A percentile compares a stretch with the other conserved stretches of the same genome.
phyloP scores from a whole-genome alignment of 2,329 filamentous ascomycete genomes.

The Ophiosphaerella korrae region DNA sequence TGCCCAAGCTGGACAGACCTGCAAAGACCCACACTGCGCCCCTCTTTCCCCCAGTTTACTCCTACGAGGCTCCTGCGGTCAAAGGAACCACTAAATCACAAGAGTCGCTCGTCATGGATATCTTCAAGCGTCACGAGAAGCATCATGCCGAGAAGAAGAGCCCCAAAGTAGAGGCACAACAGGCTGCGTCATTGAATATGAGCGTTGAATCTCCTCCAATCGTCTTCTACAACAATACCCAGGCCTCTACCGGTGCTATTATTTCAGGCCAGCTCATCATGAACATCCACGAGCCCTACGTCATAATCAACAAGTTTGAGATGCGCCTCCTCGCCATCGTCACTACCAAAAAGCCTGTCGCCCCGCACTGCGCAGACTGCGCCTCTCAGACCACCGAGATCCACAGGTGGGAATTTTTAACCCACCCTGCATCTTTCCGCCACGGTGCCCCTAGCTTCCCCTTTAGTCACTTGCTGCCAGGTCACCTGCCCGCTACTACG shows the following conservation, averaged over 20 bases:
- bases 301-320: slow-evolving; percentile 71
- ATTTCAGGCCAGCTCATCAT: slow-evolving; percentile 83
- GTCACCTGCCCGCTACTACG: slow-evolving; percentile 82
- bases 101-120: slow-evolving; percentile 47
- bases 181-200: slow-evolving; percentile 61
- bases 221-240: slow-evolving; percentile 77
- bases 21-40: slow-evolving; percentile 26
- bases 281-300: slow-evolving; percentile 68
- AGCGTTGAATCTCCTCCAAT: slow-evolving; percentile 85
- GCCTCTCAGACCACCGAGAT: slow-evolving; percentile 72
- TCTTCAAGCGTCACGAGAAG: slow-evolving; percentile 46
- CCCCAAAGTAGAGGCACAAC: slow-evolving; percentile 44
- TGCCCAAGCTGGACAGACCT: slow-evolving; percentile 31
- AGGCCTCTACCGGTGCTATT: slow-evolving; percentile 79
- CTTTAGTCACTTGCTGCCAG: slow-evolving; percentile 84
- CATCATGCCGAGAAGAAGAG: slow-evolving; percentile 41
- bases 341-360: slow-evolving; percentile 81
- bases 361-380: slow-evolving; percentile 79
- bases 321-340: slow-evolving; percentile 74
- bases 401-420: slow-evolving; percentile 75
- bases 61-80: slow-evolving; percentile 36
- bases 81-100: slow-evolving; percentile 36
- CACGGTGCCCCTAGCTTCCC: slow-evolving; percentile 76
- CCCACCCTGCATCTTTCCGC: slow-evolving; percentile 40
- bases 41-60: slow-evolving; percentile 43